Evolutionary conservation across 768 basidiomycete genomes (phyloP).

Genomic region (Hygrophoropsis aurantiaca): DNA sequence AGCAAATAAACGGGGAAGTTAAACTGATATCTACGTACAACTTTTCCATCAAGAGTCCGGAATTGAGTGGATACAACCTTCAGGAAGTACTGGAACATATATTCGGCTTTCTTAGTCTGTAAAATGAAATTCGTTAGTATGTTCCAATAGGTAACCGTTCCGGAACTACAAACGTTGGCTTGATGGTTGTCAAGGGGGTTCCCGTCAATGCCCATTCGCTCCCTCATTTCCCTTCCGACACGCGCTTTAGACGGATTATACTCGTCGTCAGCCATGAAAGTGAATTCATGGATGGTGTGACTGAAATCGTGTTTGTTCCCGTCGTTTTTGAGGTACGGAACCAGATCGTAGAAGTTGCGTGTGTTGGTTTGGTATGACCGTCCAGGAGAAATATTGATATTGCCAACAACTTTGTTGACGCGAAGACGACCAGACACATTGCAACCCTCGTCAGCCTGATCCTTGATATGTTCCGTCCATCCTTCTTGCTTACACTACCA

Average conservation of each 20-base stretch:
- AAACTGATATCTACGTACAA: slow-evolving; percentile 42
- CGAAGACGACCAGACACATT: slow-evolving; percentile 88
- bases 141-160: not conserved
- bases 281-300: slow-evolving; percentile 79
- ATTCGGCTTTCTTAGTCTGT: slow-evolving; percentile 76
- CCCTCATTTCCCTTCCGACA: slow-evolving; percentile 61
- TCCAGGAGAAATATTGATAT: slow-evolving; percentile 93
- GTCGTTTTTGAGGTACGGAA: slow-evolving; percentile 91
- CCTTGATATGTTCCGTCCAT: slow-evolving; percentile 91
- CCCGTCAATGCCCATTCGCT: slow-evolving; percentile 66
- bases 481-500: slow-evolving; percentile 86
- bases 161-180: slow-evolving; percentile 48
- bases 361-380: slow-evolving; percentile 88
- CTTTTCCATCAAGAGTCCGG: slow-evolving; percentile 73
- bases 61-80: slow-evolving; percentile 98
- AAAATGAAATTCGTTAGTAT: slow-evolving; percentile 1
- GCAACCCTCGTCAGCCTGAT: slow-evolving; percentile 93
- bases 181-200: slow-evolving; percentile 76
- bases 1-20: slow-evolving; percentile 4
- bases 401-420: slow-evolving; percentile 96
- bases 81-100: slow-evolving; percentile 99
- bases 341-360: slow-evolving; percentile 82
- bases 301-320: slow-evolving; percentile 91
- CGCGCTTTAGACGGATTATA: slow-evolving; percentile 68
- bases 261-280: slow-evolving; percentile 81